Evolutionary conservation across 345 rosid genomes (phyloP).

Genomic region (Bruguiera parviflora): DNA sequence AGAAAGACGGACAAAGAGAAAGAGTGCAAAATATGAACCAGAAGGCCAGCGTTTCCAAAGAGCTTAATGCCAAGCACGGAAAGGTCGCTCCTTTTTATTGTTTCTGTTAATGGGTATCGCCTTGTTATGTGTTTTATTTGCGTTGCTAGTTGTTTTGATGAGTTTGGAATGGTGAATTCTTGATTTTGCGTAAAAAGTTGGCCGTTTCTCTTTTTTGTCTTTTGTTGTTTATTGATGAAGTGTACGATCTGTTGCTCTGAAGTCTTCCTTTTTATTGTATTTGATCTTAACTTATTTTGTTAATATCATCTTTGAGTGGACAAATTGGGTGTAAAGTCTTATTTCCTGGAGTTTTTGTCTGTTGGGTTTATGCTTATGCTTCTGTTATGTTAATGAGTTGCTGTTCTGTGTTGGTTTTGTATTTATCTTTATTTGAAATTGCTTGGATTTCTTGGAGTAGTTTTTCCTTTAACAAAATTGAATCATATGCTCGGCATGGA

Average conservation of each 20-base stretch:
- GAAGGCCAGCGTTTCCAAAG: conserved; percentile 63
- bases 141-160: conserved; percentile 11
- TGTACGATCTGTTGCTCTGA: background rate
- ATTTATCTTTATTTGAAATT: background rate
- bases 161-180: conserved; percentile 4
- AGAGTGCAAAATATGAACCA: conserved; percentile 42
- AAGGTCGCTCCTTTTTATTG: conserved; percentile 38
- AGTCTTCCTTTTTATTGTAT: background rate
- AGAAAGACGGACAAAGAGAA: background rate
- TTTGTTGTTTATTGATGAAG: background rate
- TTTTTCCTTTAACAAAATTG: background rate
- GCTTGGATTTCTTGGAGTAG: background rate
- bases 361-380: background rate
- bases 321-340: background rate
- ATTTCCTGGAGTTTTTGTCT: background rate
- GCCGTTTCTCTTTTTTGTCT: background rate
- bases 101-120: background rate
- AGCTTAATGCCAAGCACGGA: conserved; percentile 52
- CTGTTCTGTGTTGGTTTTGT: background rate
- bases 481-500: too few relatives aligned
- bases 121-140: background rate
- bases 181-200: background rate
- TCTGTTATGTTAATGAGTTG: background rate
- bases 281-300: background rate
- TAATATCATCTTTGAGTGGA: background rate